Conservation (phyloP, 73 alveolate genomes). For the Halteria grandinella region DNA sequence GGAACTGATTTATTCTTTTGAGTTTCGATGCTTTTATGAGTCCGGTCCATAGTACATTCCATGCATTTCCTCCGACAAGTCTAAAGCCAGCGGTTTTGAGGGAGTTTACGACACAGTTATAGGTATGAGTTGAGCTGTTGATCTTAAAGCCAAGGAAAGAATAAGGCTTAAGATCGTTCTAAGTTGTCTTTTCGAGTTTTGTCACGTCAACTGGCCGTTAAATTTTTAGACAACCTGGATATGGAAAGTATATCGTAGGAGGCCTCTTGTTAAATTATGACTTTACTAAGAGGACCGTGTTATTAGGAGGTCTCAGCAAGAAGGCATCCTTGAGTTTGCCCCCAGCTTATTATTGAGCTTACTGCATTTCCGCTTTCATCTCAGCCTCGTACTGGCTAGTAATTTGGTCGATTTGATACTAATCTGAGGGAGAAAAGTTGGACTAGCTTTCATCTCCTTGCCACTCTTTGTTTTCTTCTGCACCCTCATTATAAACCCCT, state of each 20-base stretch:
- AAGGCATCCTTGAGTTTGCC: slow-evolving; percentile 38
- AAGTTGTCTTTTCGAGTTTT: neutral
- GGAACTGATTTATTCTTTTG: slow-evolving; percentile 65
- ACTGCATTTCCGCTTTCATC: neutral
- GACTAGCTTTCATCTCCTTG: slow-evolving; percentile 4
- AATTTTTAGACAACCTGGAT: slow-evolving; percentile 49
- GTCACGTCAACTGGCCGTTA: slow-evolving; percentile 11
- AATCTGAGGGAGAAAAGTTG: neutral
- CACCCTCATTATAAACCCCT: slow-evolving; percentile 52
- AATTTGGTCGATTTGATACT: neutral
- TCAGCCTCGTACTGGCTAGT: neutral
- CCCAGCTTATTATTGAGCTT: neutral
- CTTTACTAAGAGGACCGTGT: neutral
- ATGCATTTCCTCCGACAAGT: slow-evolving; percentile 37
- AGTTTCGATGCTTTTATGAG: slow-evolving; percentile 59
- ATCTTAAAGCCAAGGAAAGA: slow-evolving; percentile 42
- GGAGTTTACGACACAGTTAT: slow-evolving; percentile 51
- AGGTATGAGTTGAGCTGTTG: slow-evolving; percentile 42
- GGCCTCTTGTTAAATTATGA: slow-evolving; percentile 45
- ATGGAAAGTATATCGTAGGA: slow-evolving; percentile 57
- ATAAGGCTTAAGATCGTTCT: slow-evolving; percentile 43
- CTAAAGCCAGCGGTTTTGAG: slow-evolving; percentile 58
- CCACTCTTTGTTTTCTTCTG: slow-evolving; percentile 40
- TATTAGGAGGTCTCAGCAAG: slow-evolving; percentile 48
- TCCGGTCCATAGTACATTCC: slow-evolving; percentile 59